Percentiles rank a stretch among this genome's conserved stretches.
Conservation (phyloP, 768 basidiomycete species). For the Trametes cubensis region DNA sequence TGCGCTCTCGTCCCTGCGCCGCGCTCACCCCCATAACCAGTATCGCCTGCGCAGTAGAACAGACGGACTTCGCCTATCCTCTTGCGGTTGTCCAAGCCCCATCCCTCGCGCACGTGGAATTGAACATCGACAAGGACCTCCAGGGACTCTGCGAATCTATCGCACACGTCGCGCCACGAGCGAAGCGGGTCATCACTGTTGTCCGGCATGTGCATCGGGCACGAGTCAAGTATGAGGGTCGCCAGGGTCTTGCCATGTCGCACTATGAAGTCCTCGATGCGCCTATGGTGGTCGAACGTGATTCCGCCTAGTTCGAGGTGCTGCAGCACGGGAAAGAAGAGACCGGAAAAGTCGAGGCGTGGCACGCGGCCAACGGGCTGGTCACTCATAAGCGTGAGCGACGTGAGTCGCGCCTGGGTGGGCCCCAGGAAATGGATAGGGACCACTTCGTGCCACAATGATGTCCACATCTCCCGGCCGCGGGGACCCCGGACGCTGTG, state of each 20-base stretch:
- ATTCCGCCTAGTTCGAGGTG: constrained; percentile 20
- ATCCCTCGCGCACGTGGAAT: constrained; percentile 10
- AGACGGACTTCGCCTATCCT: constrained; percentile 1
- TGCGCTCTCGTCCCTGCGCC: not conserved
- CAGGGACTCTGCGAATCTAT: constrained; percentile 22
- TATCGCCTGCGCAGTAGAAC: not conserved
- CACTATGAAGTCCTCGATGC: constrained; percentile 26
- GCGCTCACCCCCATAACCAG: not conserved
- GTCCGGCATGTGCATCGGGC: constrained; percentile 20
- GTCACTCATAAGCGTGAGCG: constrained; percentile 26
- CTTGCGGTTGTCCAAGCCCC: constrained; percentile 21
- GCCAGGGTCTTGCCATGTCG: constrained; percentile 18
- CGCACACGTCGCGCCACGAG: constrained; percentile 20
- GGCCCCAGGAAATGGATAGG: constrained; percentile 23
- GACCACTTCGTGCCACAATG: constrained; percentile 24
- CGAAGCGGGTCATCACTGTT: constrained; percentile 3
- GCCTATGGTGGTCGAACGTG: constrained; percentile 15
- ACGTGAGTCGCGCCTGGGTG: constrained; percentile 19
- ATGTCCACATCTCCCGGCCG: constrained; percentile 18
- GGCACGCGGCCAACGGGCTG: constrained; percentile 25
- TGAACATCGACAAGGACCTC: constrained; percentile 17
- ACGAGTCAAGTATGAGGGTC: constrained; percentile 24
- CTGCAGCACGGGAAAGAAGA: constrained; percentile 24
- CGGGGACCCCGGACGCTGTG: constrained; percentile 12
- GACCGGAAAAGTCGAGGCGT: constrained; percentile 22